Base-by-base conservation (phyloP, 2,329 filamentous ascomycete genomes). In the Coleophoma crateriformis region DNA sequence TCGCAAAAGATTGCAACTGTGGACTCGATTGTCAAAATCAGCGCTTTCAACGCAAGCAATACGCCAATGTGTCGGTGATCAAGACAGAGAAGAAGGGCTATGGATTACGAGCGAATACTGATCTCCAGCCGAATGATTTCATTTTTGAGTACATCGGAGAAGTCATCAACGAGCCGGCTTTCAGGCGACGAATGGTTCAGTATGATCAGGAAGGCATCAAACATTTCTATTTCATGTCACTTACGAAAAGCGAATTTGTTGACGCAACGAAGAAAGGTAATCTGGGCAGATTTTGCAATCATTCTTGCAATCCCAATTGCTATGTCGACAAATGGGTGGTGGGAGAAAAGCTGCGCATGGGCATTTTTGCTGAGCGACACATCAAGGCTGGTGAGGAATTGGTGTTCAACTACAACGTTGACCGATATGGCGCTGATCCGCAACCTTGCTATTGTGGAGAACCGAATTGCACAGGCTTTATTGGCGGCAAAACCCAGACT, bases 241-340 rank as follows among this genome's bases (percentile, higher is more conserved):
- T 99, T 54, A 95, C 84, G 64, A 95, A 95, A 68, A 88, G 85
- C 62, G 94, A 97, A 68, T 99, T 97, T 64, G 90, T 99, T 51
- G 94, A 99, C 70, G 94, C 94, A 19, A 99, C 94, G 10, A 95
- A 94, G 66, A 95, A 90, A 67, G 94, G 94, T 46, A 97, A 97
- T 59, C 79, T 99, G 6, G 94, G 91, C 46, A 85, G 94, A 32
- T 99, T 99, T 65, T 99, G 94, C 79, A 99, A 99, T 64, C 94
- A 99, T 68, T 97, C 94, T 8, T 99, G 94, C 78, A 96, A 94
- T 67, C 94, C 94, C 15, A 99, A 99, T 66, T 97, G 91, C 71
- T 97, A 95, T 69, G 92, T 99, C 56, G 94, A 99, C 77, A 99
- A 99, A 73, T 99, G 94, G 94, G 91, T 97, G 51, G 90, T 99